Base-by-base conservation (phyloP, 345 rosid genomes). In the Pseudoturritis turrita region DNA sequence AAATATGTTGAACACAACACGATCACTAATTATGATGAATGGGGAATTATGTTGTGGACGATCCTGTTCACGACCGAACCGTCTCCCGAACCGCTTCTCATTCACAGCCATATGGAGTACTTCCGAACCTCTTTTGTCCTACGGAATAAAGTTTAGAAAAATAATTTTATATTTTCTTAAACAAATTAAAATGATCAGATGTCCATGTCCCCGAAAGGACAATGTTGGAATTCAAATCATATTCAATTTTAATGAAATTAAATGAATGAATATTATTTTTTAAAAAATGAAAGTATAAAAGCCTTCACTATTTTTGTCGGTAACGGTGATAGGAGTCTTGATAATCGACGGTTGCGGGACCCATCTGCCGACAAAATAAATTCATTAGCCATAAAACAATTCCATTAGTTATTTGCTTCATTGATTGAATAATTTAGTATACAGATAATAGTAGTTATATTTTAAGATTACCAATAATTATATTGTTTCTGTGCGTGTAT, bases 221-320 rank as follows among this genome's bases (percentile, higher is more conserved):
- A 26, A 35, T 45, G 57, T 21, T 45, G 55, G 45, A 55, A 45
- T 54, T 44, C 29, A 43, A n/a, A 8, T 22, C 15, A 55, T 45
- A 64, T 45, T 17, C 9, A 17, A 33, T 18, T 12, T 7, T 46
- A 36, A 41, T 31, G 39, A 18, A 45, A 25, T 43, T 7, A 17
- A 28, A 43, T 62, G 62, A 40, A 54, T 39, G 12, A 63, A 25
- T 53, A 11, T 26, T 12, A 41, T 5, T n/a, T n/a, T n/a, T n/a
- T 11, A 28, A 70, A 28, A 26, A 52, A 15, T 7, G 2, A 21
- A 35, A 26, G 8, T n/a, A 25, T 6, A 58, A n/a, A n/a, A 65
- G 47, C 15, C 21, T 67, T 59, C 62, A 41, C 55, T 58, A 52
- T 31, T 29, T 74, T 52, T 74, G 73, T 74, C 73, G 73, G 78